phyloP scores from a whole-genome alignment of 331 rosid species.

The Acacia pycnantha region DNA sequence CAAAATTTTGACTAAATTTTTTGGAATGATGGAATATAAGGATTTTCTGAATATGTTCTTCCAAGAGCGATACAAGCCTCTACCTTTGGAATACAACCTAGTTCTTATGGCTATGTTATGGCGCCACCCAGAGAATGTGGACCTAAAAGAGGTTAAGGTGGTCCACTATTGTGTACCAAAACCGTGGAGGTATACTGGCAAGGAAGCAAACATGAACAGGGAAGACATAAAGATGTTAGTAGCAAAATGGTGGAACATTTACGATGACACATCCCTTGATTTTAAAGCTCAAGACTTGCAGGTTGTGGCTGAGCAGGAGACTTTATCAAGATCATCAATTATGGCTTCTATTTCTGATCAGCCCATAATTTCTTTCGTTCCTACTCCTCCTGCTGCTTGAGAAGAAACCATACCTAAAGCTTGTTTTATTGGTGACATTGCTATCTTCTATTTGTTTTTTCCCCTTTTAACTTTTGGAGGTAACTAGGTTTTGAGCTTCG shows the following conservation, averaged over 20 bases:
- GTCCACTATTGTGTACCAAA: slow-evolving; percentile 75
- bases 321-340: slow-evolving; percentile 42
- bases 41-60: slow-evolving; percentile 75
- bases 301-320: slow-evolving; percentile 15
- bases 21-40: slow-evolving; percentile 21
- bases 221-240: slow-evolving; percentile 58
- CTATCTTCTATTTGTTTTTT: neutral
- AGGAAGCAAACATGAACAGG: slow-evolving; percentile 64
- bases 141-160: slow-evolving; percentile 47
- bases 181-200: slow-evolving; percentile 64
- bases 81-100: slow-evolving; percentile 55
- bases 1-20: neutral
- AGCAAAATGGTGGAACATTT: slow-evolving; percentile 68
- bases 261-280: slow-evolving; percentile 56
- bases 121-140: slow-evolving; percentile 70
- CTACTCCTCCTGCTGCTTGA: slow-evolving; percentile 70
- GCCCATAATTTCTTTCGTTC: slow-evolving; percentile 41
- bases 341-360: slow-evolving; percentile 58
- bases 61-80: slow-evolving; percentile 51
- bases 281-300: slow-evolving; percentile 27
- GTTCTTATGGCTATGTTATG: slow-evolving; percentile 56
- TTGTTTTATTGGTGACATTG: neutral
- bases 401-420: neutral
- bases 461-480: neutral
- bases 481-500: neutral